Percentiles rank a stretch among this genome's conserved stretches.
phyloP scores from a whole-genome alignment of 305 asterid species.

The Solanum chacoense region DNA sequence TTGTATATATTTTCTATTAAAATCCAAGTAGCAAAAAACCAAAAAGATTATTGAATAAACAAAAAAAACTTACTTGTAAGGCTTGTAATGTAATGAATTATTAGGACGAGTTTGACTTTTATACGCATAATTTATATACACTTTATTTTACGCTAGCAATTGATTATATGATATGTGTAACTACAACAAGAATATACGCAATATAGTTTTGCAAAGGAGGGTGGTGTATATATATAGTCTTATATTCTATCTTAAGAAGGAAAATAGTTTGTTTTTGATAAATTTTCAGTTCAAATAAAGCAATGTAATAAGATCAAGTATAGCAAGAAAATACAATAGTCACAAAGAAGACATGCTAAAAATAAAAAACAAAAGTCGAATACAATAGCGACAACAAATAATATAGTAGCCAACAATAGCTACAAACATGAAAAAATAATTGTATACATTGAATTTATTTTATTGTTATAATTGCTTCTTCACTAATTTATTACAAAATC shows the following conservation, averaged over 20 bases:
- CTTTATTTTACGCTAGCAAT: not conserved
- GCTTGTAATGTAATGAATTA: not conserved
- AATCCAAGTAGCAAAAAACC: not conserved
- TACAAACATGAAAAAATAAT: not conserved
- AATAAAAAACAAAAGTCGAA: accelerated
- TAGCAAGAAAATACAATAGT: not conserved
- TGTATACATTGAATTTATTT: no score
- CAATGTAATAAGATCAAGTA: not conserved
- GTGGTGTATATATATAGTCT: not conserved
- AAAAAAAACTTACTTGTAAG: not conserved
- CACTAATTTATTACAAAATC: not conserved
- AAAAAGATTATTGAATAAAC: accelerated
- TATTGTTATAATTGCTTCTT: not conserved
- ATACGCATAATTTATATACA: not conserved
- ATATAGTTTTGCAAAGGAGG: not conserved
- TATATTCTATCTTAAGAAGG: not conserved
- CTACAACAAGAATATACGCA: not conserved
- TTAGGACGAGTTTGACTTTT: not conserved
- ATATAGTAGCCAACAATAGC: not conserved
- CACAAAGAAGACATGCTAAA: not conserved
- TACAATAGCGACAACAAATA: not conserved
- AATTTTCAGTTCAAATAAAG: accelerated
- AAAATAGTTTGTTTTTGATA: accelerated
- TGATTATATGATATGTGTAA: not conserved
- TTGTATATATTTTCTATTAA: not conserved